These are phyloP conservation scores for Claviceps arundinis DNA, from an alignment of 2,329 filamentous ascomycete genomes.

Conservation along the genomic window DNA sequence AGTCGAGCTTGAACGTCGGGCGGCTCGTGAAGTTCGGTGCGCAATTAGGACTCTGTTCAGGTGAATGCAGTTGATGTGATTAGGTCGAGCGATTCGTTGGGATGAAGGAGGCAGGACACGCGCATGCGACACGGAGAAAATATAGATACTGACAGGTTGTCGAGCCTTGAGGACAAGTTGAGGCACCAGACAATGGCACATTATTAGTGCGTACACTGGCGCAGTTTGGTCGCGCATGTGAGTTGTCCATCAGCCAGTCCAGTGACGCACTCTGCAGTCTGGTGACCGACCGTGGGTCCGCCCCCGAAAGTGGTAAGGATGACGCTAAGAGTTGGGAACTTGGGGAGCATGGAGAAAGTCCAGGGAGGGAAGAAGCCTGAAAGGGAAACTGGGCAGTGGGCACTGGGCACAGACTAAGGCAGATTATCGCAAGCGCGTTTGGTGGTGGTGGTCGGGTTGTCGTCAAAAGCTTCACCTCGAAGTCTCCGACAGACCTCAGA, in stretches of 20 bases:
- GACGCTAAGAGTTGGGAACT: background rate
- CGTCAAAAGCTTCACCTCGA: background rate
- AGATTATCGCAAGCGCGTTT: too few species aligned
- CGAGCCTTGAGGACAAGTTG: too few species aligned
- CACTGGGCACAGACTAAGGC: background rate
- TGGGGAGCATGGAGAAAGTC: background rate
- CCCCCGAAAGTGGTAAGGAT: conserved; percentile 1
- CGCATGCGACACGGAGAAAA: background rate
- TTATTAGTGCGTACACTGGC: too few species aligned
- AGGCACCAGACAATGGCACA: too few species aligned
- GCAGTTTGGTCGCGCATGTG: background rate
- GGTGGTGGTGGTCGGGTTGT: background rate
- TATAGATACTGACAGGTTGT: background rate
- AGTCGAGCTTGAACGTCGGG: background rate
- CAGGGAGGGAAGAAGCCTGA: background rate
- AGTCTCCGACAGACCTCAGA: too few species aligned
- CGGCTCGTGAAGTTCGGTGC: background rate
- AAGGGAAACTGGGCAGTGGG: background rate
- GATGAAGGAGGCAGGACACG: background rate
- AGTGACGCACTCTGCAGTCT: conserved; percentile 1
- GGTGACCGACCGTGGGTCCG: background rate
- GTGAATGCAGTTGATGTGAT: background rate
- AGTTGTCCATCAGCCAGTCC: background rate
- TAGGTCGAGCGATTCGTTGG: background rate
- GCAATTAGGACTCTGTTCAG: background rate